Conservation (phyloP, 1,284 basidiomycete genomes). For the Athelia sp. region DNA sequence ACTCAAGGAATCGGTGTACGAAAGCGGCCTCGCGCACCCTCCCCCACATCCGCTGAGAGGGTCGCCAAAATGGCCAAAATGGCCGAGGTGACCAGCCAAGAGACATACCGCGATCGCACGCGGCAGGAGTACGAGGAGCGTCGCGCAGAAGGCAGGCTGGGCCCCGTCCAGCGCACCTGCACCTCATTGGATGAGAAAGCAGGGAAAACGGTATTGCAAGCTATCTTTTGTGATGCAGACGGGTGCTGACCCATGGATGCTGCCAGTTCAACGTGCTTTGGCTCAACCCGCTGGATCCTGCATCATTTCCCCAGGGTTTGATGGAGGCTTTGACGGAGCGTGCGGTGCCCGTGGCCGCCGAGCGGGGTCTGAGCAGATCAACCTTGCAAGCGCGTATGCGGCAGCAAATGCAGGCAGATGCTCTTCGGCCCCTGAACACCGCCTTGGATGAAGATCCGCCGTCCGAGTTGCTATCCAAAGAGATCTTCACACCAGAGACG, state of each 20-base stretch:
- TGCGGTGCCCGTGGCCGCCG: constrained; percentile 15
- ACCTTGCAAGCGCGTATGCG: constrained; percentile 48
- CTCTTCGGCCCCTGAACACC: constrained; percentile 46
- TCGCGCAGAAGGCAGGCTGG: constrained; percentile 64
- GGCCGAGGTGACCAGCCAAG: constrained; percentile 51
- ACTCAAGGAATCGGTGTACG: constrained; percentile 70
- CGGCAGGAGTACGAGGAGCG: constrained; percentile 69
- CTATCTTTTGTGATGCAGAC: constrained; percentile 2
- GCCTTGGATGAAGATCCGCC: constrained; percentile 20
- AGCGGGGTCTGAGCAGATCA: constrained; percentile 17
- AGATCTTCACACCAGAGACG: constrained; percentile 44
- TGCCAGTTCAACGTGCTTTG: constrained; percentile 73
- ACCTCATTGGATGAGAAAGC: constrained; percentile 64
- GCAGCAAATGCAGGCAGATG: constrained; percentile 65
- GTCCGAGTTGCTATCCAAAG: constrained; percentile 21
- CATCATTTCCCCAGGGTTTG: constrained; percentile 62
- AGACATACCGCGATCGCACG: constrained; percentile 61
- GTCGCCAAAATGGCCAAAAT: constrained; percentile 72
- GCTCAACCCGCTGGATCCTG: constrained; percentile 59
- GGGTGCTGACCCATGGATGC: constrained; percentile 6
- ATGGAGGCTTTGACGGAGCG: constrained; percentile 49
- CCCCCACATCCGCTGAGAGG: constrained; percentile 56
- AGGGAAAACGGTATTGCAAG: constrained; percentile 46
- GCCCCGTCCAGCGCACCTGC: constrained; percentile 67
- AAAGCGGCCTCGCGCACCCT: constrained; percentile 54